These are phyloP conservation scores for Arachnomyces sp. DNA, from an alignment of 2,329 filamentous ascomycete genomes.

Conservation along the genomic window DNA sequence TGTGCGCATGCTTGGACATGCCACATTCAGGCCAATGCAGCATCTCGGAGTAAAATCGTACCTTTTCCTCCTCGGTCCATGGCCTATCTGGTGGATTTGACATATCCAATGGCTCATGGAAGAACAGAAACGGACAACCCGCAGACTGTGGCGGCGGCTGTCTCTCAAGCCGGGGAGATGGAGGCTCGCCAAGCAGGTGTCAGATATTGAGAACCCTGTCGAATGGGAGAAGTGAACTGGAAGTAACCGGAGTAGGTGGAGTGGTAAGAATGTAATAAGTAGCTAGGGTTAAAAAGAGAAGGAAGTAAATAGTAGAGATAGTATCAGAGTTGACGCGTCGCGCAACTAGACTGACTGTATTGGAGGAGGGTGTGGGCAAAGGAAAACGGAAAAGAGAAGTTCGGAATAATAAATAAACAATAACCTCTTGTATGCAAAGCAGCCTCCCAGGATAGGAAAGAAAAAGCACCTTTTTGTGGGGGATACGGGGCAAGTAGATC, in stretches of 20 bases:
- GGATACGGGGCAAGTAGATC: slow-evolving; percentile 14
- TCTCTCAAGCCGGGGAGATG: not conserved
- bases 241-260: slow-evolving; percentile 10
- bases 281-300: no score
- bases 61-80: slow-evolving; percentile 41
- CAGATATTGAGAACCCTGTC: not conserved
- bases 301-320: no score
- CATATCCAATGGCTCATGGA: slow-evolving; percentile 35
- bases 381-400: slow-evolving; percentile 11
- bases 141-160: slow-evolving; percentile 2
- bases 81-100: slow-evolving; percentile 34
- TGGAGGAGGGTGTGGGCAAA: slow-evolving; percentile 8
- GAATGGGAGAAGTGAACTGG: slow-evolving; percentile 4
- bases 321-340: slow-evolving; percentile 8
- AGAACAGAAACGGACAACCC: slow-evolving; percentile 11
- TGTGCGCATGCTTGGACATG: no score
- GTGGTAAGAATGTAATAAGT: slow-evolving; percentile 6
- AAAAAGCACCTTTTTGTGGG: not conserved
- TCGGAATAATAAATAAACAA: slow-evolving; percentile 11
- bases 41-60: slow-evolving; percentile 20
- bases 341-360: slow-evolving; percentile 5
- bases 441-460: slow-evolving; percentile 24
- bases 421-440: slow-evolving; percentile 15
- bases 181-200: not conserved
- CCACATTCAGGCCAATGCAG: no score